Evolutionary conservation across 805 yeast species (phyloP).

Genomic region (Schwanniomyces yamadae): DNA sequence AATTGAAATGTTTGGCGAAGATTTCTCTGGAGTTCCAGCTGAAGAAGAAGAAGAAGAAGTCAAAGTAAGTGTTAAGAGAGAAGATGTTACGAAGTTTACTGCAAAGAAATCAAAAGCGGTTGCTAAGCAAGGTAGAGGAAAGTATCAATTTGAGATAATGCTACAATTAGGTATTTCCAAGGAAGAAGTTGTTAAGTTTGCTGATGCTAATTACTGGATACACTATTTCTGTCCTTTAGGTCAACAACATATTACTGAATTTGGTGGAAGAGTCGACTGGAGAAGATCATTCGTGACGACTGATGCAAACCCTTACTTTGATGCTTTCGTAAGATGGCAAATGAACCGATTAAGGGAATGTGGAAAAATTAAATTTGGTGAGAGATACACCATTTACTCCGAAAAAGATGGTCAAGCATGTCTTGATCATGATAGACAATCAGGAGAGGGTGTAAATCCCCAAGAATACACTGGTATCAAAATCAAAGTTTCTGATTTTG

Average conservation of each 20-base stretch:
- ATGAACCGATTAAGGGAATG: constrained; percentile 80
- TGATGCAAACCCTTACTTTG: constrained; percentile 92
- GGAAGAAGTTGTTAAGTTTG: constrained; percentile 82
- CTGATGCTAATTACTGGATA: constrained; percentile 92
- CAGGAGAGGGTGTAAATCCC: constrained; percentile 96
- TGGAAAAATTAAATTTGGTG: constrained; percentile 96
- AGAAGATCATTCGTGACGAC: constrained; percentile 95
- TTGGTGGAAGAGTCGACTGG: constrained; percentile 98
- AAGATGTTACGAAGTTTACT: constrained; percentile 85
- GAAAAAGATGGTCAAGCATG: constrained; percentile 99
- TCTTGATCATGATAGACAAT: constrained; percentile 97
- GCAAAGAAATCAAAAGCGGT: constrained; percentile 93
- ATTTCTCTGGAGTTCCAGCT: constrained; percentile 66
- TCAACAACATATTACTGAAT: constrained; percentile 69
- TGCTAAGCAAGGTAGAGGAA: constrained; percentile 91
- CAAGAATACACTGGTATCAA: constrained; percentile 95
- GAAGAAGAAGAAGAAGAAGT: constrained; percentile 51
- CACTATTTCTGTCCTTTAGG: constrained; percentile 88
- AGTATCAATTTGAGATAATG: constrained; percentile 96
- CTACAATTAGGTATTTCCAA: constrained; percentile 84
- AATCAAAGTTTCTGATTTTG: constrained; percentile 66
- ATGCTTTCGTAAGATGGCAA: constrained; percentile 95
- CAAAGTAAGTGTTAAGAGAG: constrained; percentile 43
- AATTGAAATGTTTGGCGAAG: constrained; percentile 83
- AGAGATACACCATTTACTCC: constrained; percentile 95